Evolutionary conservation across 352 stramenopile species (phyloP).

Genomic region (Pythium apleroticum): DNA sequence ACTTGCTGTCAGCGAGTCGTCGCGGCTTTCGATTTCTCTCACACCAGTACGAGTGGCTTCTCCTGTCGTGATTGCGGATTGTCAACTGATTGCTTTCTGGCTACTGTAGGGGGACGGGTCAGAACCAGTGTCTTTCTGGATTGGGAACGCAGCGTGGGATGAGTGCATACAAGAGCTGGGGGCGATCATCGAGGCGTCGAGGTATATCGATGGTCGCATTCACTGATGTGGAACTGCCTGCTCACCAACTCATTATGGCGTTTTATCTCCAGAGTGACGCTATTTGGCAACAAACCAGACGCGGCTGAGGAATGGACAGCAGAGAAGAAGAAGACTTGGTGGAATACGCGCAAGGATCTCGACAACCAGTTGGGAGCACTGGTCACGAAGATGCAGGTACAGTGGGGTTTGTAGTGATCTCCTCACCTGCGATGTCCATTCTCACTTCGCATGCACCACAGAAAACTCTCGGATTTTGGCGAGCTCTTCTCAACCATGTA

Average conservation of each 20-base stretch:
- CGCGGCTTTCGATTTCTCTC: conserved; percentile 21
- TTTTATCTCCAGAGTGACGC: conserved; percentile 36
- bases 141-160: conserved; percentile 43
- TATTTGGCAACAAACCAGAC: conserved; percentile 61
- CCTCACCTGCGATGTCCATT: neutral
- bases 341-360: conserved; percentile 59
- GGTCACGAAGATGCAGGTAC: conserved; percentile 59
- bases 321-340: conserved; percentile 79
- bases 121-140: conserved; percentile 49
- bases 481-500: conserved; percentile 18
- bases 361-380: conserved; percentile 44
- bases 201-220: conserved; percentile 34
- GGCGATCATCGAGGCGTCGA: conserved; percentile 55
- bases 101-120: conserved; percentile 39
- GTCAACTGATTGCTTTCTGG: neutral
- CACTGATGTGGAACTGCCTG: neutral
- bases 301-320: conserved; percentile 50
- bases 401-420: neutral
- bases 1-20: conserved; percentile 6
- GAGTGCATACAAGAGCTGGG: conserved; percentile 42
- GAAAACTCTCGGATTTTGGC: conserved; percentile 25
- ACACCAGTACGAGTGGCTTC: conserved; percentile 19
- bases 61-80: neutral
- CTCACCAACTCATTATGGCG: neutral
- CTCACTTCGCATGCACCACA: conserved; percentile 8